Evolutionary conservation across 179 eudicot genomes (phyloP).

Genomic region (Gypsophila paniculata): DNA sequence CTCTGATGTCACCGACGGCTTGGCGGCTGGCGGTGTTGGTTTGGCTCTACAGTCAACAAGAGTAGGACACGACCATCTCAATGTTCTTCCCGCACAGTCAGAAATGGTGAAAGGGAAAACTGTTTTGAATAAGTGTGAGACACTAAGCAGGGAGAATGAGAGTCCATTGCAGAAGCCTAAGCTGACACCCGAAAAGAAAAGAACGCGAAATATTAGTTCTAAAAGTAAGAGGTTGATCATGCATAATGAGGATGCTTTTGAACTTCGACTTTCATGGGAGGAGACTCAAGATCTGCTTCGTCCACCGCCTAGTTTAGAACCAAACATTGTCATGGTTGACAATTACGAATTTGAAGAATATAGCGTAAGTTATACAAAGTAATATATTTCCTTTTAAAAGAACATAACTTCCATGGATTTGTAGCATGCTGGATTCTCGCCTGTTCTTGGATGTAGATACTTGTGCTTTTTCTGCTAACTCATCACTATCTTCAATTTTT

Average conservation of each 20-base stretch:
- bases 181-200: constrained; percentile 55
- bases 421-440: neutral
- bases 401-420: neutral
- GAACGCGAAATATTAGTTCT: constrained; percentile 47
- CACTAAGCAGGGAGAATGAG: constrained; percentile 44
- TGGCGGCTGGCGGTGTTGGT: constrained; percentile 38
- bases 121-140: constrained; percentile 36
- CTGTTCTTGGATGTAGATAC: neutral
- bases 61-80: constrained; percentile 29
- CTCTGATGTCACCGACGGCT: constrained; percentile 47
- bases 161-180: constrained; percentile 37
- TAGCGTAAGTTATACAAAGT: constrained; percentile 32
- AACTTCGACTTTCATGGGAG: constrained; percentile 44
- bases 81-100: constrained; percentile 27
- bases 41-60: constrained; percentile 23
- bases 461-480: constrained; percentile 1
- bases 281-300: constrained; percentile 46
- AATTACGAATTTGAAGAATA: constrained; percentile 48
- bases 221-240: constrained; percentile 38
- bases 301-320: constrained; percentile 37
- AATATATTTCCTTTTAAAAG: neutral
- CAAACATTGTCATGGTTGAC: constrained; percentile 39
- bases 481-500: constrained; percentile 14
- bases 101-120: constrained; percentile 27
- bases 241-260: constrained; percentile 42